Evolutionary conservation across 2,329 filamentous ascomycete species (phyloP).

Genomic region (Cladophialophora immunda): DNA sequence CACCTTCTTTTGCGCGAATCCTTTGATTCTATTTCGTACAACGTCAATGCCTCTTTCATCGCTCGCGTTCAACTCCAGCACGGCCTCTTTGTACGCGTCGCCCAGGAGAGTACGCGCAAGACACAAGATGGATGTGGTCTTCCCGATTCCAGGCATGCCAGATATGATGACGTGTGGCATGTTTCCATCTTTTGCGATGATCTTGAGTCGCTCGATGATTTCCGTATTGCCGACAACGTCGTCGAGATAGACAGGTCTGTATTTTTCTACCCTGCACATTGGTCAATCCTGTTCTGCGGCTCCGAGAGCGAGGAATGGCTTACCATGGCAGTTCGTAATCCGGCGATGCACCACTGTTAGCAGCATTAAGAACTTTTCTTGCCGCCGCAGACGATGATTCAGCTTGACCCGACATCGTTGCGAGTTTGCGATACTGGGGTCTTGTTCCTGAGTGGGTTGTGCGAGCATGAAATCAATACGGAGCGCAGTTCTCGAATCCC

Average conservation of each 20-base stretch:
- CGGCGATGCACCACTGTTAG: constrained; percentile 50
- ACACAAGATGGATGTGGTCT: constrained; percentile 94
- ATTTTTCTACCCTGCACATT: constrained; percentile 88
- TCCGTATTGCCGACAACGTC: constrained; percentile 98
- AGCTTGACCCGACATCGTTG: constrained; percentile 47
- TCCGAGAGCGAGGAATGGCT: background rate
- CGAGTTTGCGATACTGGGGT: background rate
- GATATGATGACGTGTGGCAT: constrained; percentile 99
- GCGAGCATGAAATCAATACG: background rate
- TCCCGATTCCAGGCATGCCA: constrained; percentile 99
- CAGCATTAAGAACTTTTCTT: constrained; percentile 52
- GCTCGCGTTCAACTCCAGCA: constrained; percentile 93
- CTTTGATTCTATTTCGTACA: constrained; percentile 95
- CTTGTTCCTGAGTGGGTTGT: background rate
- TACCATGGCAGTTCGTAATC: constrained; percentile 62
- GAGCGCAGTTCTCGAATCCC: background rate
- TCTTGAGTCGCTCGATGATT: constrained; percentile 95
- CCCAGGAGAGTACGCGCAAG: constrained; percentile 90
- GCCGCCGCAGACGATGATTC: constrained; percentile 57
- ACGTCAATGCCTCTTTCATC: constrained; percentile 98
- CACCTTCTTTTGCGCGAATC: constrained; percentile 98
- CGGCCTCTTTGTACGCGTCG: constrained; percentile 95
- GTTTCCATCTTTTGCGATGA: constrained; percentile 97
- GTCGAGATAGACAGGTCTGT: constrained; percentile 91
- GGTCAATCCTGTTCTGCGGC: constrained; percentile 6